Evolutionary conservation across 2,329 filamentous ascomycete genomes (phyloP).

Genomic region (Fusarium nurragi): DNA sequence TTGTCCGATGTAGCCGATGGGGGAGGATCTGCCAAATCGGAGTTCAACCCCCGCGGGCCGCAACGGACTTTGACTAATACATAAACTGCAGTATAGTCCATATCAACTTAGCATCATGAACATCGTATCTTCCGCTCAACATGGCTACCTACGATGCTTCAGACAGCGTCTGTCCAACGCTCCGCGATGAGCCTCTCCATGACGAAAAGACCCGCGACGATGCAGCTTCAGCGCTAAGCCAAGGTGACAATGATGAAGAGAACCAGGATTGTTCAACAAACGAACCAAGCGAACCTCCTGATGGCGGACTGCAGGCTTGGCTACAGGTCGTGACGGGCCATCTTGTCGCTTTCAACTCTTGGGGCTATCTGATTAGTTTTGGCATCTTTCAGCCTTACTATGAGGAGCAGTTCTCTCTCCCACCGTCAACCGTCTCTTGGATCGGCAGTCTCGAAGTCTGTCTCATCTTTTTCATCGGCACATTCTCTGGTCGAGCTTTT

Average conservation of each 20-base stretch:
- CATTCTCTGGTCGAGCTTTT: constrained; percentile 53
- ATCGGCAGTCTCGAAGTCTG: constrained; percentile 59
- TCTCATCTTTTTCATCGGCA: constrained; percentile 53
- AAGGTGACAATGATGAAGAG: neutral
- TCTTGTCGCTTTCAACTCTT: constrained; percentile 52
- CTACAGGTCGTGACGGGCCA: constrained; percentile 52
- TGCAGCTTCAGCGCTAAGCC: constrained; percentile 8
- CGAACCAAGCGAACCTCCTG: constrained; percentile 42
- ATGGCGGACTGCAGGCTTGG: constrained; percentile 52
- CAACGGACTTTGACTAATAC: constrained; percentile 6
- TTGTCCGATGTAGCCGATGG: neutral
- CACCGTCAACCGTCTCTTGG: constrained; percentile 56
- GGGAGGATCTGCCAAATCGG: constrained; percentile 12
- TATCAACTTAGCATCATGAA: neutral
- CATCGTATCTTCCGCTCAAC: rapidly evolving
- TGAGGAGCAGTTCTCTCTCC: constrained; percentile 43
- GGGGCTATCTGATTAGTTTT: constrained; percentile 54
- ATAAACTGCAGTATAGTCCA: neutral
- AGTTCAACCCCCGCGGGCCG: constrained; percentile 29
- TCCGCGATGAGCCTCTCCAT: neutral
- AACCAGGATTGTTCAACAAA: neutral
- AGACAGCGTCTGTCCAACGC: constrained; percentile 22
- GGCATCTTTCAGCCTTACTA: constrained; percentile 55
- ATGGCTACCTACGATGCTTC: neutral
- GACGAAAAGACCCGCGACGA: constrained; percentile 25